Evolutionary conservation across 208 protist genomes (phyloP), one percentile per base, ranked within the genome.

Genomic region (Crithidia fasciculata): DNA sequence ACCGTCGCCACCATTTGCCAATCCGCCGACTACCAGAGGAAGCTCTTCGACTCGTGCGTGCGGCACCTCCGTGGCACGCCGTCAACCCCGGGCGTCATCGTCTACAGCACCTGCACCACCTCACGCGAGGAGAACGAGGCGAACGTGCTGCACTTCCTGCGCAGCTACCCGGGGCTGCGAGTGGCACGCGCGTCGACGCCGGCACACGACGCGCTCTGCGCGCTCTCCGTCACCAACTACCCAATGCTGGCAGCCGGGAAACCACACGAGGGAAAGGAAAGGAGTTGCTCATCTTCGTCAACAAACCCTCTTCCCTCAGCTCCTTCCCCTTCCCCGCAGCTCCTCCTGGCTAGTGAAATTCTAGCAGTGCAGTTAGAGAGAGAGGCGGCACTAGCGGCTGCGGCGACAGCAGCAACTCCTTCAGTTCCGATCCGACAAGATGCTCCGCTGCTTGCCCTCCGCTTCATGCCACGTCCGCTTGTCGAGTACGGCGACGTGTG

Each of bases 71-170:
- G 70, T 39, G 44, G 62, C 37, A 43, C 57, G 2, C 57, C 73
- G 4, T 40, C 60, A 8, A 50, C 74, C 18, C 61, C 87, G 8
- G 62, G 68, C 16, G 59, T 85, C 3, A 54, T 95, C 37, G 78
- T 86, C 55, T 93, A 93, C 75, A 90, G 84, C 66, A 93, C 85
- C 36, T 93, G 85, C 81, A 89, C 85, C 53, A 87, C 86, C 3
- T 85, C 88, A 4, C 54, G 83, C 49, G 84, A 91, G 66, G 93
- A 97, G 61, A 96, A 97, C 66, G 93, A 97, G 49, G 82, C 68
- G 2, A 93, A 91, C 61, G 88, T 97, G 13, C 49, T 87, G 7
- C 76, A 84, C 55, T 74, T 84, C 47, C 74, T 93, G 18, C 53
- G 74, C 19, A 78, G 57, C 16, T 89, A 84, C 76, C 78, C 81